Evolutionary conservation across 352 stramenopile species (phyloP), one percentile per base, ranked within the genome.

Genomic region (Sclerospora graminicola): DNA sequence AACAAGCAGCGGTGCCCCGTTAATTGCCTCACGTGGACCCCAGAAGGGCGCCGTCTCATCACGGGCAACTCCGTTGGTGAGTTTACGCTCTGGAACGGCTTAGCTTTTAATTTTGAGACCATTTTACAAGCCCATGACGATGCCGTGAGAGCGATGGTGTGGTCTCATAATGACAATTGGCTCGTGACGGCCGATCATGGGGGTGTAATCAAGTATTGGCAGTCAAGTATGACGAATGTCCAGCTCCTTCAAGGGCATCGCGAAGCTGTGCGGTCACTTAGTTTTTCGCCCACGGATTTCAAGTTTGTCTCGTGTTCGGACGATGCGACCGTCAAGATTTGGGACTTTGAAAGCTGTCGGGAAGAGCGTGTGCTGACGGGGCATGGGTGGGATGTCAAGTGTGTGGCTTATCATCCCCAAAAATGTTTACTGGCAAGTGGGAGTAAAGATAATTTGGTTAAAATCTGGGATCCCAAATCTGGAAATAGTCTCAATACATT

Each of bases 311-410:
- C 83, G 31, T 97, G 91, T 63, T 97, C 93, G 10, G 95, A 99
- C 64, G 95, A 99, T 60, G 88, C 90, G 0, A 97, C 90, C 0
- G 86, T 98, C 29, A 90, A 96, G 54, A 85, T 98, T 41, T 89
- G 78, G 77, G 78, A 92, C 66, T 92, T 92, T 70, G 77, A 92
- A 49, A 86, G 72, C 35, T 68, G 92, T 39, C 82, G 86, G 55
- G 89, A 98, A 66, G 95, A 98, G 63, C 68, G 91, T 29, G 74
- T 94, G 21, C 63, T 98, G 15, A 95, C 95, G 45, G 95, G 94
- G 26, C 95, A 99, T 64, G 94, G 94, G 27, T 98, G 93, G 90
- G 95, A 99, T 60, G 95, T 99, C 48, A 99, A 98, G 69, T 93
- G 82, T 45, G 87, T 95, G 8, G 84, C 95, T 45, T 99, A 97